Conservation (phyloP, 2,329 filamentous ascomycete genomes). For the Alternaria consortialis region DNA sequence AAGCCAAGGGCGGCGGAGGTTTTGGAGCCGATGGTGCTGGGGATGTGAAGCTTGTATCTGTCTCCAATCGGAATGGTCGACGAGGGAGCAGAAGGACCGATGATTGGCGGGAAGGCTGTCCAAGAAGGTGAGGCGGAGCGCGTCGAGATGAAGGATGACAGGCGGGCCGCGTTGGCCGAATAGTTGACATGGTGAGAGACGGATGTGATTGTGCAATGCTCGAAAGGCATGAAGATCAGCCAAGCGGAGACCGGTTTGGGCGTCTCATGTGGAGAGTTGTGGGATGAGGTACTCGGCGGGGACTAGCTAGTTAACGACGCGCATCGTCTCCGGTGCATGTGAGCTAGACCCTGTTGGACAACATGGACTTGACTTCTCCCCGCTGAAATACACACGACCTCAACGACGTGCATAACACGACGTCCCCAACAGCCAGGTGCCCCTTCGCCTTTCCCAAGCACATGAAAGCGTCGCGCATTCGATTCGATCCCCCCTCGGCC, state of each 20-base stretch:
- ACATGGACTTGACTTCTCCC: conserved; percentile 2
- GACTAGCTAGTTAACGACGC: background rate
- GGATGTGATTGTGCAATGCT: background rate
- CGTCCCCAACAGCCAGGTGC: background rate
- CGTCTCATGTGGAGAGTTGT: background rate
- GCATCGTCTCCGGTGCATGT: background rate
- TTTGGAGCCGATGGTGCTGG: background rate
- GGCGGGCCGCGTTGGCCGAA: conserved; percentile 2
- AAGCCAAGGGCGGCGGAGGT: background rate
- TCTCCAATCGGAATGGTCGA: background rate
- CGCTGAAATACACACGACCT: conserved; percentile 7
- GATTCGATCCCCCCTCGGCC: conserved; percentile 2
- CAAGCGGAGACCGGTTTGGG: background rate
- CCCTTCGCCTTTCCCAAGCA: background rate
- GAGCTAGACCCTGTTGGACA: conserved; percentile 3
- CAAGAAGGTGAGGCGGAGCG: conserved; percentile 2
- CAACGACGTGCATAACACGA: background rate
- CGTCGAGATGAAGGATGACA: conserved; percentile 3
- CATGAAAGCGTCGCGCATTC: background rate
- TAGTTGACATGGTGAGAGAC: background rate
- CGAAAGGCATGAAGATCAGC: background rate
- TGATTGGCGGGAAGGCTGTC: background rate
- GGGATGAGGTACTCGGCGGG: background rate
- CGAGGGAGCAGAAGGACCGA: background rate
- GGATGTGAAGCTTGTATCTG: background rate